These are phyloP conservation scores for Aureobasidium vineae DNA, from an alignment of 2,329 filamentous ascomycete species.

Conservation along the genomic window DNA sequence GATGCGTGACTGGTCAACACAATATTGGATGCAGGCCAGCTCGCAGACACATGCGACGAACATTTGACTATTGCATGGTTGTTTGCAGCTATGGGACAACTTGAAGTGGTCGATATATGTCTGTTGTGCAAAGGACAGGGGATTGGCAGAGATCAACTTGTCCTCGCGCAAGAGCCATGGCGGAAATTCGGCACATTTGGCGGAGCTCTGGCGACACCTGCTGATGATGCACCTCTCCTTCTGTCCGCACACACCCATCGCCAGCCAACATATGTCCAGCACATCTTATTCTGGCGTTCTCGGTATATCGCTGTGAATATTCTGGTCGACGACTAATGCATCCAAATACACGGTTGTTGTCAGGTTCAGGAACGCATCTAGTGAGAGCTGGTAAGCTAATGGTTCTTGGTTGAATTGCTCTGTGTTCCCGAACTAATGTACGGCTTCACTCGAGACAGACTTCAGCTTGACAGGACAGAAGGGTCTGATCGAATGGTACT, in stretches of 20 bases:
- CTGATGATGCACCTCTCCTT: background rate
- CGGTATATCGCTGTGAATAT: background rate
- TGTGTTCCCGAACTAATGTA: too few relatives aligned
- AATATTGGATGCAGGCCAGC: background rate
- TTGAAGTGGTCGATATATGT: background rate
- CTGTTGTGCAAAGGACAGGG: background rate
- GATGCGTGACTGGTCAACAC: background rate
- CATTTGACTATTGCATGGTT: background rate
- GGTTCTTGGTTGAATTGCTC: too few relatives aligned
- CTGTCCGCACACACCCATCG: background rate
- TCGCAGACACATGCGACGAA: background rate
- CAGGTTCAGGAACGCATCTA: too few relatives aligned
- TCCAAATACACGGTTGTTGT: background rate
- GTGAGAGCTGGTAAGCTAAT: too few relatives aligned
- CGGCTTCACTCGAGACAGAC: too few relatives aligned
- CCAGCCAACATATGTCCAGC: background rate
- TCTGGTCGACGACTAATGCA: background rate
- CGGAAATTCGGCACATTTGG: conserved; percentile 6
- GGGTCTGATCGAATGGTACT: too few relatives aligned
- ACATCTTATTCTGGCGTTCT: background rate
- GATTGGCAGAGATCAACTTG: background rate
- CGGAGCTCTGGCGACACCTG: background rate
- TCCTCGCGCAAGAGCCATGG: background rate
- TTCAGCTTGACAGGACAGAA: too few relatives aligned
- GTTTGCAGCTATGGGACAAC: background rate